Evolutionary conservation across 2,329 filamentous ascomycete species (phyloP), one percentile per base, ranked within the genome.

Genomic region (Fusarium transvaalense): DNA sequence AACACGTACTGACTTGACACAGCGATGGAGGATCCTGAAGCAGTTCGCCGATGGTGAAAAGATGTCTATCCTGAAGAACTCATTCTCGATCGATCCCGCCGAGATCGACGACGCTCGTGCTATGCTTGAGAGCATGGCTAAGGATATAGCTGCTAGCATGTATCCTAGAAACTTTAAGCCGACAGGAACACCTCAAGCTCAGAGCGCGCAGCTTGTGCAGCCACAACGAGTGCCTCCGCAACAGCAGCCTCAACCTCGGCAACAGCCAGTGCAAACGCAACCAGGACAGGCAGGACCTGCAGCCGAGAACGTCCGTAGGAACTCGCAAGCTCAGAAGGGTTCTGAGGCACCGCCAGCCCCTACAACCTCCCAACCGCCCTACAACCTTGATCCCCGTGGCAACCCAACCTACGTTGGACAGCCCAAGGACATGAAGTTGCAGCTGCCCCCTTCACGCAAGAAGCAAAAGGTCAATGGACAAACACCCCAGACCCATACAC

Each of bases 401-500:
- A 84, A 86, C 58, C 88, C 88, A 3, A 82, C 80, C 9, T 89
- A 88, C 65, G 83, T 85, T 45, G 81, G 78, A 74, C 85, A 82
- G 74, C 80, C 83, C 3, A 80, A 83, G 51, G 77, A 89, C 32
- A 86, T 87, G 35, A 85, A 86, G 53, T 78, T 90, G 37, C 83
- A 86, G 52, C 78, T 89, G 23, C 88, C 88, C 7, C 79, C 84
- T 6, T 78, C 82, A 15, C 89, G 89, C 77, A 88, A 86, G 78
- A 88, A 85, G 79, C 72, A 74, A 58, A 89, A 86, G 79, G 82
- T 82, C 2, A 80, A 77, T 9, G 76, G 73, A 17, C 71, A 76
- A 35, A 79, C 81, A 6, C 78, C 78, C 4, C 79, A 80, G 58
- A 79, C 76, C 56, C 71, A 79, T 31, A 82, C 79, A 17, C 80